These are phyloP conservation scores for Chrysoporthe austroafricana DNA, from an alignment of 2,329 filamentous ascomycete species.

Conservation along the genomic window DNA sequence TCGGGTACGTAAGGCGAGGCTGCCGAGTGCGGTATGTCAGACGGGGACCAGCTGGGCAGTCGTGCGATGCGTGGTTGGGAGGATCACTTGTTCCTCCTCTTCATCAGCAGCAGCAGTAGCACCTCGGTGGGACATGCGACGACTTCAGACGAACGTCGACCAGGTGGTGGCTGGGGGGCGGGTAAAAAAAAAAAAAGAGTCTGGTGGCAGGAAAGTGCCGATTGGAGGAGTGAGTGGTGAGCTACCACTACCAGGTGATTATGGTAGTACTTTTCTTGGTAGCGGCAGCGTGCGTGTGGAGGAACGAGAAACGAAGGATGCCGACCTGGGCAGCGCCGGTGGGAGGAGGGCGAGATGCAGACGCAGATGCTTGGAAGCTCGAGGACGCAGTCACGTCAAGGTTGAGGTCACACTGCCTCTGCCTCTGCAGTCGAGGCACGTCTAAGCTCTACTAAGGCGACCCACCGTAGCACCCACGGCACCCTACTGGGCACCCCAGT, in stretches of 20 bases:
- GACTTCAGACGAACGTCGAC: neutral
- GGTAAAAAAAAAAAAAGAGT: neutral
- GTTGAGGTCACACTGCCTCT: conserved; percentile 2
- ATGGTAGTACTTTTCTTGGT: neutral
- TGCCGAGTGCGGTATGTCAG: conserved; percentile 4
- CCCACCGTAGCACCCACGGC: neutral
- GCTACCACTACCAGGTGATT: neutral
- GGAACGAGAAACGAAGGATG: neutral
- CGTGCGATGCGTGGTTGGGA: neutral
- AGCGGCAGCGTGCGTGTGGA: too few relatives aligned
- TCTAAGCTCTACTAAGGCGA: neutral
- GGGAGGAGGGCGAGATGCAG: neutral
- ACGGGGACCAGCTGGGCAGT: neutral
- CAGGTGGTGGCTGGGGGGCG: neutral
- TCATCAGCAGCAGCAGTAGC: conserved; percentile 1
- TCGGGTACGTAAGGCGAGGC: conserved; percentile 6
- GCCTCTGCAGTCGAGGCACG: conserved; percentile 8
- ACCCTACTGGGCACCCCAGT: too few relatives aligned
- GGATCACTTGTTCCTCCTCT: neutral
- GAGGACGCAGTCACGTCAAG: conserved; percentile 1
- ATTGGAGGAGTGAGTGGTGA: conserved; percentile 10
- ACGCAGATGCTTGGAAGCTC: conserved; percentile 1
- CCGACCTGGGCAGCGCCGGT: neutral
- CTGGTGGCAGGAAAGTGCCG: conserved; percentile 2
- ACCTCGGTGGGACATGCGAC: neutral